Conservation (phyloP, 2,329 filamentous ascomycete species). For the Sarocladiaceae sp. region DNA sequence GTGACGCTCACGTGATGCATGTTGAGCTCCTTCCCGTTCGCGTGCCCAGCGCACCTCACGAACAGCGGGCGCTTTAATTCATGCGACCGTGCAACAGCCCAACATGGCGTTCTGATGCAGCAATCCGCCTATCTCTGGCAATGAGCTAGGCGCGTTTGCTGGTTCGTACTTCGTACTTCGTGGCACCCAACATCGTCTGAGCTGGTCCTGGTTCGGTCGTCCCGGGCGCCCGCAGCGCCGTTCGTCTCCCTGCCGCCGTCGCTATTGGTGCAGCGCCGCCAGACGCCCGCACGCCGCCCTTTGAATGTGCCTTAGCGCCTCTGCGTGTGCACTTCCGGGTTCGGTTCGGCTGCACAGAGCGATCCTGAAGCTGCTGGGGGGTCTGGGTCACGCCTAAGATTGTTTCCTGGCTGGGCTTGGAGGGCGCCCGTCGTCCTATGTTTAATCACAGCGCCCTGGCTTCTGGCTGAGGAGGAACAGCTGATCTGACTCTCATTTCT, state of each 20-base stretch:
- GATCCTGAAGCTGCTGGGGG: not conserved
- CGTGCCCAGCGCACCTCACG: too few species aligned
- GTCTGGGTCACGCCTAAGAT: not conserved
- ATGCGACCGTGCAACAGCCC: too few species aligned
- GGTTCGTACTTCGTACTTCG: not conserved
- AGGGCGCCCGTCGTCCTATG: not conserved
- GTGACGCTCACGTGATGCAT: too few species aligned
- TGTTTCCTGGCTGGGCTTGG: not conserved
- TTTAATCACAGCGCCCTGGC: not conserved
- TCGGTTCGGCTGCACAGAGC: not conserved
- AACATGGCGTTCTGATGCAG: too few species aligned
- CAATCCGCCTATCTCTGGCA: not conserved
- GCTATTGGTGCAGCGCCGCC: constrained; percentile 1
- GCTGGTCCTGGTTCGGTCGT: not conserved
- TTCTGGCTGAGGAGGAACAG: not conserved
- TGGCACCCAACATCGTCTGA: not conserved
- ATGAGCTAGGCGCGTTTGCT: not conserved
- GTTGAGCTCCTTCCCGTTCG: too few species aligned
- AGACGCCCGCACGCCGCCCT: constrained; percentile 6
- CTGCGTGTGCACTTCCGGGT: not conserved
- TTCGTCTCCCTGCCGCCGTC: not conserved
- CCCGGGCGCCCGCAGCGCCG: constrained; percentile 3
- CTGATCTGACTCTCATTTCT: not conserved
- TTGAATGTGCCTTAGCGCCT: not conserved
- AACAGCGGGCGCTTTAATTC: too few species aligned